Evolutionary conservation across 371 early-diverging fungal species (phyloP), one percentile per base, ranked within the genome.

Genomic region (Mortierella sp.): DNA sequence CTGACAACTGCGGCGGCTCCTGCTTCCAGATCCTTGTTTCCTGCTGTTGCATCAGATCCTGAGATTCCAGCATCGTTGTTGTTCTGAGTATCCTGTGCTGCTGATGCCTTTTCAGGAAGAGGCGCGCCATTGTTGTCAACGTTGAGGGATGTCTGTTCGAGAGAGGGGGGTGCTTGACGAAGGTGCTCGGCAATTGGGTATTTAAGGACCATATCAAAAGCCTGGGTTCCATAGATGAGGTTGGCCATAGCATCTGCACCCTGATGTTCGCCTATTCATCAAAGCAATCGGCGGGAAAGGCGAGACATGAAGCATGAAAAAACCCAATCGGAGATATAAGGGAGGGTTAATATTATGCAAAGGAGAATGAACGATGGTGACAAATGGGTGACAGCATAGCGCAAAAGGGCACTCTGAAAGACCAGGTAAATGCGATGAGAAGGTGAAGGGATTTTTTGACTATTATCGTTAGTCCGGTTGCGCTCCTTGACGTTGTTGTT

Each of bases 161-260:
- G 61, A 2, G 72, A 72, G 4, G 76, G 31, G 51, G 76, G 77
- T 0, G 76, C 74, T 40, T 78, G 81, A 61, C 86, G 86, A 26
- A 78, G 79, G 64, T 85, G 79, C 48, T 85, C 86, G 5, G 86
- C 71, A 71, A 85, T 85, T 1, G 79, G 73, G 57, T 81, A 81
- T 71, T 85, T 85, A 79, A 85, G 74, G 72, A 85, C 61, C 86
- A 85, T 85, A 50, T 85, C 86, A 71, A 85, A 85, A 26, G 86
- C 86, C 51, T 85, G 86, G 10, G 86, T 85, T n/a, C 69, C 78
- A 59, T 85, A 85, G 59, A 85, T 76, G 50, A 85, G 76, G 67
- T 85, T 85, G 50, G 86, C 81, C 70, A 85, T 40, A 1, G 86
- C 86, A 81, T 85, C 86, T 16, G 86, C 81, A 8, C 81, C 78